These are phyloP conservation scores for Leccinum colubrinum DNA, from an alignment of 1,284 basidiomycete genomes.

Conservation along the genomic window DNA sequence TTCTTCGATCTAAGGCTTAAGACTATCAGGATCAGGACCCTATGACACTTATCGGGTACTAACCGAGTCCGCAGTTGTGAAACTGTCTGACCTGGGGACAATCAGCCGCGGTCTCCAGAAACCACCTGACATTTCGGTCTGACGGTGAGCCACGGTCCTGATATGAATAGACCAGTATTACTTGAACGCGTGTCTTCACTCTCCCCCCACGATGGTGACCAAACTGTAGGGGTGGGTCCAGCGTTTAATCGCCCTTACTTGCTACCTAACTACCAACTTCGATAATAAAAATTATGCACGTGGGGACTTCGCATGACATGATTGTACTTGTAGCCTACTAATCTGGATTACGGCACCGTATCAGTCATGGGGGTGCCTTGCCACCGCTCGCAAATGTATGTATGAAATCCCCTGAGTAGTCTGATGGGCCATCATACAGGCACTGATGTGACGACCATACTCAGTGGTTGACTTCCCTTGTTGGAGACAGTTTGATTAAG, in stretches of 20 bases:
- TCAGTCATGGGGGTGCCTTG: background rate
- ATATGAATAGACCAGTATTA: background rate
- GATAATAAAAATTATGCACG: background rate
- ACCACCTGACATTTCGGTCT: background rate
- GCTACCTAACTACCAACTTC: background rate
- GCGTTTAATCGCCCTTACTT: background rate
- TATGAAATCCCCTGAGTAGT: background rate
- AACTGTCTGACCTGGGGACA: background rate
- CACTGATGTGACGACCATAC: background rate
- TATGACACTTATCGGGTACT: slow-evolving; percentile 8
- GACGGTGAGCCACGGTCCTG: background rate
- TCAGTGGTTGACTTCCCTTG: background rate
- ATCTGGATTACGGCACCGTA: slow-evolving; percentile 8
- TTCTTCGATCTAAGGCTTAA: background rate
- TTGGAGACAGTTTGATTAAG: background rate
- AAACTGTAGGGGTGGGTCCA: background rate
- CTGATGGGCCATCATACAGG: background rate
- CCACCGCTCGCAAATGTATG: background rate
- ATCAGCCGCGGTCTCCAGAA: background rate
- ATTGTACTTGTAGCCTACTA: too few relatives aligned
- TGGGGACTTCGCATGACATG: background rate
- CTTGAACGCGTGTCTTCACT: background rate
- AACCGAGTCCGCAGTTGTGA: background rate
- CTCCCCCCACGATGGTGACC: background rate
- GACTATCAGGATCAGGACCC: slow-evolving; percentile 17